Evolutionary conservation across 768 basidiomycete genomes (phyloP), one percentile per base, ranked within the genome.

Genomic region (Gloeophyllum trabeum): DNA sequence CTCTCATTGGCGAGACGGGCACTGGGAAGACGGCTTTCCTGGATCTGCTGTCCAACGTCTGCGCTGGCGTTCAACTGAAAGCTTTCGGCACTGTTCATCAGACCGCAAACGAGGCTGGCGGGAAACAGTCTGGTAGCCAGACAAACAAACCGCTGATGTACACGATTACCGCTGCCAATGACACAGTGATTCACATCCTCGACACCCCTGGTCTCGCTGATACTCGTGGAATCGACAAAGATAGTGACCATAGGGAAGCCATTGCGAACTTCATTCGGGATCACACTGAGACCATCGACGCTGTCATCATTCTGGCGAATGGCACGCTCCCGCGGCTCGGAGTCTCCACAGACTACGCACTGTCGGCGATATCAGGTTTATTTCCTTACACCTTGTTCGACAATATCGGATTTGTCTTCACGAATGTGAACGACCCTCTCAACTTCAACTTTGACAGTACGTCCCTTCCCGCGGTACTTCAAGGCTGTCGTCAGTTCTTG

Each of bases 171-270:
- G 35, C 39, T 26, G 35, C 20, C 4, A 43, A 44, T 20, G 45
- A 40, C 39, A 24, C 40, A 24, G 28, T 26, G 14, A 36, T 59
- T 5, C 49, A 51, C 21, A 46, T 59, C 41, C 51, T 59, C 14
- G 58, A 60, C 43, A 60, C 57, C 10, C 58, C 58, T 26, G 58
- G 58, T 7, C 48, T 60, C 18, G 51, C 48, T 5, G 57, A 60
- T 39, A 58, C 58, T 7, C 54, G 58, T 20, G 58, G 58, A 22
- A 37, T 52, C 5, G 46, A 48, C 6, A 46, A 54, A 24, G 55
- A 60, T 23, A 45, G 53, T 22, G 18, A 37, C 6, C 57, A 58
- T 45, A 58, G 57, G 44, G 39, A 30, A 14, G 43, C 46, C 21
- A 58, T 60, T 40, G 55, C 58, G 3, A 47, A 46, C 2, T 48